A percentile compares a stretch with the other conserved stretches of the same genome.
Evolutionary conservation across 768 basidiomycete species (phyloP).

Genomic region (Cystofilobasidium bisporidii): DNA sequence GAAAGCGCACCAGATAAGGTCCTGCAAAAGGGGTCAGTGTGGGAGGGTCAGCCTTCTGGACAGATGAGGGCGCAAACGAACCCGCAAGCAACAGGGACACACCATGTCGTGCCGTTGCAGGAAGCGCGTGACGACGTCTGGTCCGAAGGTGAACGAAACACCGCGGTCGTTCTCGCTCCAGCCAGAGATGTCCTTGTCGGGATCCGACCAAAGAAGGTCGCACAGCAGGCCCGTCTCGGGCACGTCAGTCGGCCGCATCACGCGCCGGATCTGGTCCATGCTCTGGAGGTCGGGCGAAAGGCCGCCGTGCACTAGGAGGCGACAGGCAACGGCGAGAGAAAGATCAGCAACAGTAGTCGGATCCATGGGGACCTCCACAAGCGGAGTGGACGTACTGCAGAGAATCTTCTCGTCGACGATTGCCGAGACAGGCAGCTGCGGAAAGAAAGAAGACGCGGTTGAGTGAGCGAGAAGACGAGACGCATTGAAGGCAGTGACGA

Average conservation of each 20-base stretch:
- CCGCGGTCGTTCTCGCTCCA: conserved; percentile 30
- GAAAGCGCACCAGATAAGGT: conserved; percentile 22
- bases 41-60: too few species aligned
- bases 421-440: conserved; percentile 26
- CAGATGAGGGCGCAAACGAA: too few species aligned
- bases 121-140: conserved; percentile 30
- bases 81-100: too few species aligned
- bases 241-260: conserved; percentile 32
- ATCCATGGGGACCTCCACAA: too few species aligned
- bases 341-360: background rate
- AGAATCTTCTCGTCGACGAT: conserved; percentile 30
- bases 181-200: conserved; percentile 30
- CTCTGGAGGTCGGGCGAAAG: conserved; percentile 29
- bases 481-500: background rate
- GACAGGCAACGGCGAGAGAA: background rate
- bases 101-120: conserved; percentile 30
- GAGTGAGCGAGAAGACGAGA: background rate
- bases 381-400: conserved; percentile 25
- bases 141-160: conserved; percentile 29
- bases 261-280: conserved; percentile 30
- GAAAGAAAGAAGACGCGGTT: background rate
- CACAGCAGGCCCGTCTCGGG: conserved; percentile 31
- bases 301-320: conserved; percentile 10
- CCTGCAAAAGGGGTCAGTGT: too few species aligned
- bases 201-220: conserved; percentile 31